Evolutionary conservation across 192 early-diverging fungal genomes (phyloP).

Genomic region (Bifiguratus adelaidae): DNA sequence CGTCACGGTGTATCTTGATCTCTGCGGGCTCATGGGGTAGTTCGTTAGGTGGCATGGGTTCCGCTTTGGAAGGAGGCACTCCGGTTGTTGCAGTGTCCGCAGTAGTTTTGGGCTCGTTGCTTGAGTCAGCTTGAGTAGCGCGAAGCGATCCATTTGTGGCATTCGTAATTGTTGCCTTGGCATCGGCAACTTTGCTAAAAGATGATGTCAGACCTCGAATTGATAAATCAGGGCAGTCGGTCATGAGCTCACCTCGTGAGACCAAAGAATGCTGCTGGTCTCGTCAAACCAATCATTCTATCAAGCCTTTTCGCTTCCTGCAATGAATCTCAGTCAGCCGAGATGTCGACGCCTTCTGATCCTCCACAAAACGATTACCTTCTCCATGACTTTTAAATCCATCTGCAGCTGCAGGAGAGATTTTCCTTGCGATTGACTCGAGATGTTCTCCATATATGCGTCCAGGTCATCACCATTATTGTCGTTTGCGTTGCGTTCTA

Average conservation of each 20-base stretch:
- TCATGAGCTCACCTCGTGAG: too few relatives aligned
- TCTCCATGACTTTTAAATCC: slow-evolving; percentile 28
- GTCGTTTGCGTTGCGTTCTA: too few relatives aligned
- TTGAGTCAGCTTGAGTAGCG: too few relatives aligned
- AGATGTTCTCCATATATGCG: slow-evolving; percentile 48
- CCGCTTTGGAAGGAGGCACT: too few relatives aligned
- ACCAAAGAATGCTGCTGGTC: slow-evolving; percentile 24
- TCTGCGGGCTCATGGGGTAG: not conserved
- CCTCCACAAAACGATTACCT: slow-evolving; percentile 14
- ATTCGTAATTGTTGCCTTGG: not conserved
- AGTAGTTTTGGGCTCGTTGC: too few relatives aligned
- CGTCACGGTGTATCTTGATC: too few relatives aligned
- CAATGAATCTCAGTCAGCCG: not conserved
- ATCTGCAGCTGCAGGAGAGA: slow-evolving; percentile 25
- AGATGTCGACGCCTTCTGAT: not conserved
- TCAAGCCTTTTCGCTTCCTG: slow-evolving; percentile 5
- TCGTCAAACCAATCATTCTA: slow-evolving; percentile 32
- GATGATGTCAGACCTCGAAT: too few relatives aligned
- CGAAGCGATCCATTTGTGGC: too few relatives aligned
- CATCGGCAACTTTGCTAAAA: too few relatives aligned
- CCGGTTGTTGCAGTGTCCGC: too few relatives aligned
- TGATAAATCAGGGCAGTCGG: too few relatives aligned
- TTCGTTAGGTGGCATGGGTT: not conserved
- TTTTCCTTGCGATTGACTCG: slow-evolving; percentile 24
- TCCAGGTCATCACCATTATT: slow-evolving; percentile 50